phyloP scores from a whole-genome alignment of 495 filamentous ascomycete genomes.

The Sporormia fimetaria region DNA sequence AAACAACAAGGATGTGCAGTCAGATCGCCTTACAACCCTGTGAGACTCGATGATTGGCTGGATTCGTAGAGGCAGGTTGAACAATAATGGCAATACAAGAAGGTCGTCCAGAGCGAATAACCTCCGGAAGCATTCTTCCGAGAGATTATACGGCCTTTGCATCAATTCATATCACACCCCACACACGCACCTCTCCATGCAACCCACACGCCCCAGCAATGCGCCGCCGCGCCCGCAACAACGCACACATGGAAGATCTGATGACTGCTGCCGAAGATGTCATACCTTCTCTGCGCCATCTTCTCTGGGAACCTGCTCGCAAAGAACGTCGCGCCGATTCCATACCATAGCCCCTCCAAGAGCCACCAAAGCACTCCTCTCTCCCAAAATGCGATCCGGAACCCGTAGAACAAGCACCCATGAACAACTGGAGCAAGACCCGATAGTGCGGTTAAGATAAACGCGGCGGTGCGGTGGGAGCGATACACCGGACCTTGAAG shows the following conservation, averaged over 20 bases:
- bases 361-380: conserved; percentile 37
- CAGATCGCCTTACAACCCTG: too few relatives aligned
- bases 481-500: conserved; percentile 36
- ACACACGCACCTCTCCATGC: conserved; percentile 15
- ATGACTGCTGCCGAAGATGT: conserved; percentile 24
- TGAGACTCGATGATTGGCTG: too few relatives aligned
- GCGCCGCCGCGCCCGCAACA: conserved; percentile 10
- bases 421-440: conserved; percentile 41
- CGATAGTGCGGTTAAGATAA: conserved; percentile 39
- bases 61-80: too few relatives aligned
- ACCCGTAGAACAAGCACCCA: conserved; percentile 35
- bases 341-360: conserved; percentile 19
- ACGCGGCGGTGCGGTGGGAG: conserved; percentile 33
- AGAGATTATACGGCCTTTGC: too few relatives aligned
- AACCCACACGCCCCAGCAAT: conserved; percentile 24
- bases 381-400: conserved; percentile 32
- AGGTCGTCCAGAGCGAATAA: too few relatives aligned
- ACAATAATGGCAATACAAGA: too few relatives aligned
- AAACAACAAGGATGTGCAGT: too few relatives aligned
- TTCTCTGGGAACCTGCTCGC: conserved; percentile 16
- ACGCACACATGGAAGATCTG: conserved; percentile 25
- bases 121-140: too few relatives aligned
- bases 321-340: conserved; percentile 18
- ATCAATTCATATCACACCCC: too few relatives aligned
- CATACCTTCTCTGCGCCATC: conserved; percentile 7